These are phyloP conservation scores for Gossypium stocksii DNA, from an alignment of 345 rosid genomes.

Conservation along the genomic window DNA sequence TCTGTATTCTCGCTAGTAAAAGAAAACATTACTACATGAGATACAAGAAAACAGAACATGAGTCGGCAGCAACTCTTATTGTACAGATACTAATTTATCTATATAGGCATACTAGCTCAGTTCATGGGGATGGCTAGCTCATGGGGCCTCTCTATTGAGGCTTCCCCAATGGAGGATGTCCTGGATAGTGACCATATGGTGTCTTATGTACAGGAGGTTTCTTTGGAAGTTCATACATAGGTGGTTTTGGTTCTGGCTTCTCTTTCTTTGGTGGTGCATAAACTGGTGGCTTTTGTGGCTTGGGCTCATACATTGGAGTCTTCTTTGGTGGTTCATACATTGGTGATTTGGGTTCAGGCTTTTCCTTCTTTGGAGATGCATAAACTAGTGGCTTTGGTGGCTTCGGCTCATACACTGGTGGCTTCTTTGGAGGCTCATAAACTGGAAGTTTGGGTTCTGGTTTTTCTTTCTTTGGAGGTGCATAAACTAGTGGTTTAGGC, in stretches of 20 bases:
- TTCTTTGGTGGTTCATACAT: background rate
- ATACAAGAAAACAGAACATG: slow-evolving; percentile 5
- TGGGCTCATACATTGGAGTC: too few relatives aligned
- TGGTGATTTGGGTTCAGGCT: background rate
- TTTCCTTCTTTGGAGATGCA: background rate
- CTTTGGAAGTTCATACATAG: background rate
- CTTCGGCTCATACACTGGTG: background rate
- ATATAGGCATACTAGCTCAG: background rate
- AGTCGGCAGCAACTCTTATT: slow-evolving; percentile 18
- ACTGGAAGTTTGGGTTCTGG: too few relatives aligned
- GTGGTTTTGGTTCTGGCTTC: background rate
- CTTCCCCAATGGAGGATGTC: slow-evolving; percentile 16
- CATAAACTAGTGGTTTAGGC: background rate
- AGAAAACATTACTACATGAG: background rate
- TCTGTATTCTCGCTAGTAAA: too few relatives aligned
- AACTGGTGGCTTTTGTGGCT: background rate
- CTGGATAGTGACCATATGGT: slow-evolving; percentile 10
- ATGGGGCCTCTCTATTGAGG: background rate
- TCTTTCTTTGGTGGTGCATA: background rate
- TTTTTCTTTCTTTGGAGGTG: background rate
- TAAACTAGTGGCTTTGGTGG: background rate
- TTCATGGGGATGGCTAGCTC: background rate
- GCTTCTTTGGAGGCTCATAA: background rate
- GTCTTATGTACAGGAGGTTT: background rate
- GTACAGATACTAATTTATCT: background rate